Percentiles rank a stretch among this genome's conserved stretches.
phyloP scores from a whole-genome alignment of 2,329 filamentous ascomycete species.

The Sodiomyces alkalinus region DNA sequence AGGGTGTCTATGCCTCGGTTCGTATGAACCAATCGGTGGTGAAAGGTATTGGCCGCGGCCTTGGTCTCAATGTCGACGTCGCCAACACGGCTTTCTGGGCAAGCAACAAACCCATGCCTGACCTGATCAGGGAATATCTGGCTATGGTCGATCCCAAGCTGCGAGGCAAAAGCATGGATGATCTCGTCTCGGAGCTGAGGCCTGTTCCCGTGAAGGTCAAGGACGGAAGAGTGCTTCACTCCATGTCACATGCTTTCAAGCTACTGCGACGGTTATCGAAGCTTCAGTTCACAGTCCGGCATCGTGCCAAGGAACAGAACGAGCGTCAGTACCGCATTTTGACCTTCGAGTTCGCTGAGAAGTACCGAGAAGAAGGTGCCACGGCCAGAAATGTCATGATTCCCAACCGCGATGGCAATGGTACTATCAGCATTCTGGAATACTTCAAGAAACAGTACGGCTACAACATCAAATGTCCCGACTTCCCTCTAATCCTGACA shows the following conservation, averaged over 20 bases:
- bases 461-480: constrained; percentile 26
- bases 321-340: constrained; percentile 36
- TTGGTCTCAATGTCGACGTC: constrained; percentile 81
- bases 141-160: constrained; percentile 8
- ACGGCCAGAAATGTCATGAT: constrained; percentile 31
- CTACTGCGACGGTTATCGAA: constrained; percentile 37
- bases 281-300: constrained; percentile 39
- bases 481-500: constrained; percentile 43
- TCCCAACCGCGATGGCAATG: constrained; percentile 22
- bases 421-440: constrained; percentile 28
- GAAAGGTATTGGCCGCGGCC: constrained; percentile 32
- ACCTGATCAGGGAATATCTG: constrained; percentile 12
- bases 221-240: constrained; percentile 11
- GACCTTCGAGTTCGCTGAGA: constrained; percentile 30
- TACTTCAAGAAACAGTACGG: constrained; percentile 44
- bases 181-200: constrained; percentile 15
- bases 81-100: constrained; percentile 85
- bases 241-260: constrained; percentile 36
- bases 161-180: constrained; percentile 6
- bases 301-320: constrained; percentile 31
- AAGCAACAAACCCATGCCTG: constrained; percentile 20
- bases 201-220: constrained; percentile 15
- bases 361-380: constrained; percentile 28
- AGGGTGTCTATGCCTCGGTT: constrained; percentile 79
- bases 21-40: constrained; percentile 47